A percentile compares a stretch with the other conserved stretches of the same genome.
phyloP scores from a whole-genome alignment of 306 rosid genomes.

The Ammopiptanthus mongolicus region DNA sequence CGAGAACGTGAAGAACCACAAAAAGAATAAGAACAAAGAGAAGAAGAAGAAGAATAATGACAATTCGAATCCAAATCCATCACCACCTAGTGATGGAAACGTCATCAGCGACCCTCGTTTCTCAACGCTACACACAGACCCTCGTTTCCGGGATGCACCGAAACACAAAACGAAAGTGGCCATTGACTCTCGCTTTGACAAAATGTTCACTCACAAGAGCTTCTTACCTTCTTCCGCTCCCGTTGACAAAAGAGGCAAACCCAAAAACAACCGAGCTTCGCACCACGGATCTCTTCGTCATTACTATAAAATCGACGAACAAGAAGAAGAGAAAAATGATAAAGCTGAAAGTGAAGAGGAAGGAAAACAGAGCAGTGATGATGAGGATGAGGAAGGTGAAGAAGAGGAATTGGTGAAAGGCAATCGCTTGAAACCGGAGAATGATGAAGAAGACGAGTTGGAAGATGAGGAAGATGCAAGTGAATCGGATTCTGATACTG shows the following conservation, averaged over 20 bases:
- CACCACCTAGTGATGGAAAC: not conserved
- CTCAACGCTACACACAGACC: conserved; percentile 63
- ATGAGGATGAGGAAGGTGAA: conserved; percentile 16
- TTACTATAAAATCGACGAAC: conserved; percentile 51
- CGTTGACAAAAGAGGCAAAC: conserved; percentile 77
- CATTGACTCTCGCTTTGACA: conserved; percentile 72
- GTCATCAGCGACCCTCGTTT: conserved; percentile 62
- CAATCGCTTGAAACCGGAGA: not conserved
- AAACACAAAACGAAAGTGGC: conserved; percentile 56
- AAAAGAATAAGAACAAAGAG: not conserved
- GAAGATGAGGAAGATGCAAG: not conserved
- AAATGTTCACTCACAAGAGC: conserved; percentile 51
- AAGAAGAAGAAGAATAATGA: conserved; percentile 19
- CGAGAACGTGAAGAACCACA: not conserved
- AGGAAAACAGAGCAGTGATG: not conserved
- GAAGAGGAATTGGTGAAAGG: conserved; percentile 26
- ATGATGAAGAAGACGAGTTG: conserved; percentile 10
- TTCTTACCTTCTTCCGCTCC: conserved; percentile 65
- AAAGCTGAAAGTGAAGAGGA: not conserved
- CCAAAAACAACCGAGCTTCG: conserved; percentile 18
- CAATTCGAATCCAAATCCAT: not conserved
- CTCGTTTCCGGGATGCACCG: conserved; percentile 70
- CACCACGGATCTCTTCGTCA: conserved; percentile 35
- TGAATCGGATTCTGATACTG: conserved; percentile 28
- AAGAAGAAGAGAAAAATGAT: not conserved